These are phyloP conservation scores for Aspergillus pseudotamarii DNA, from an alignment of 2,329 filamentous ascomycete genomes.

Conservation along the genomic window DNA sequence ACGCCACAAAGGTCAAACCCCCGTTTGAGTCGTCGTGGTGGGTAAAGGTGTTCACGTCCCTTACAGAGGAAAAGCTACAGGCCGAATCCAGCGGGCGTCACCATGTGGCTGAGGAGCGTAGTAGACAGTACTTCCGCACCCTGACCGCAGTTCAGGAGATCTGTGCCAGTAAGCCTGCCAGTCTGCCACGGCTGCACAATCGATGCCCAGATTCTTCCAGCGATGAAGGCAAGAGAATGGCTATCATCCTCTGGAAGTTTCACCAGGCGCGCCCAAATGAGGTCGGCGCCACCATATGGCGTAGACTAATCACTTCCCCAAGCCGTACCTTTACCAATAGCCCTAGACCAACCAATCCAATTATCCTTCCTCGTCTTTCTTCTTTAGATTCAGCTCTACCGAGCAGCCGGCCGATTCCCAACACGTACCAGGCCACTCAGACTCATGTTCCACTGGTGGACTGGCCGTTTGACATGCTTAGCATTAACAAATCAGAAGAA, in stretches of 20 bases:
- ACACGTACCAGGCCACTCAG: conserved; percentile 35
- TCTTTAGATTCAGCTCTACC: conserved; percentile 39
- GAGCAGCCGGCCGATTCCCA: conserved; percentile 33
- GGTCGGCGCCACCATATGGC: conserved; percentile 49
- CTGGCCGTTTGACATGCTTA: too few species aligned
- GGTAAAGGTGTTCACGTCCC: conserved; percentile 45
- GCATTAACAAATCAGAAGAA: conserved; percentile 30
- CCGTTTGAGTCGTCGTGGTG: conserved; percentile 51
- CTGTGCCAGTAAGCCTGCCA: conserved; percentile 31
- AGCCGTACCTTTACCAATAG: conserved; percentile 26
- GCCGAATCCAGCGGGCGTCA: conserved; percentile 15
- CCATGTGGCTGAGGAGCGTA: conserved; percentile 41
- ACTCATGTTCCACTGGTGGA: conserved; percentile 37
- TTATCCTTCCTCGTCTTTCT: conserved; percentile 34
- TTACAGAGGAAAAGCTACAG: conserved; percentile 42
- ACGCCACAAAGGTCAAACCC: conserved; percentile 43
- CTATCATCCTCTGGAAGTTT: conserved; percentile 51
- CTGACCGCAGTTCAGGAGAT: conserved; percentile 51
- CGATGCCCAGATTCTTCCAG: conserved; percentile 26
- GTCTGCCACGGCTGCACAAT: conserved; percentile 19
- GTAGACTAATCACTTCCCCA: conserved; percentile 43
- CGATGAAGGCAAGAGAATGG: conserved; percentile 42
- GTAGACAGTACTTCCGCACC: conserved; percentile 41
- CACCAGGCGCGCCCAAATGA: conserved; percentile 44
- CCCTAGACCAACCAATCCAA: conserved; percentile 16